Base-by-base conservation (phyloP, 192 early-diverging fungal species). In the Borealophlyctis nickersoniae region DNA sequence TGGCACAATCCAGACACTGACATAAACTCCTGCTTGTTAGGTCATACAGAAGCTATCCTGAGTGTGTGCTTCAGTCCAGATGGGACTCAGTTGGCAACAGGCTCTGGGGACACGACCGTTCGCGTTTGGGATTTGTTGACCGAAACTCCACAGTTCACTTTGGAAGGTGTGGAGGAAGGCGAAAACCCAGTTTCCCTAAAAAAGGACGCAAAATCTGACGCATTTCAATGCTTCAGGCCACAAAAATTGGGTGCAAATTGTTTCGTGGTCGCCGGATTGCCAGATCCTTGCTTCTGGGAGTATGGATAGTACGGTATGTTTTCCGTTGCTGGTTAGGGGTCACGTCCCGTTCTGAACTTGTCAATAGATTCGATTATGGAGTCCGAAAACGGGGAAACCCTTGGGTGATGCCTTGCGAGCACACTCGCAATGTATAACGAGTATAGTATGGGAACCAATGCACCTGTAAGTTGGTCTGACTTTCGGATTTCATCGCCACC, bases 71-170 rank as follows among this genome's bases (percentile, higher is more conserved):
- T 99, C 67, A 90, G 87, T 63, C 96, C 96, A 19, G 91, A 95
- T 57, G 93, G 94, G 30, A 74, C 78, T 0, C 87, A 89, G 75
- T 76, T 99, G 62, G 96, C 96, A n/a, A 92, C 92, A 27, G 96
- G 93, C 52, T 95, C 93, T 27, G 89, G 95, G 26, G 96, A 99
- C 73, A 89, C 87, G 0, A 98, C 92, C 2, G 91, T 99, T 28
- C 82, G 95, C 29, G 86, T 99, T 48, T 99, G 96, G 96, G 96
- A 99, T 82, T 67, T 99, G 70, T 86, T 89, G 56, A 99, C 95
- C 0, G 92, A 94, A 65, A 99, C 96, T n/a, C 95, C 95, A 34
- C 79, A 89, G 48, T 77, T 81, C 50, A 95, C 92, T 19, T 80
- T 91, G 49, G 81, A 73, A 65, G 89, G 81, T 74, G 22, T 13